Evolutionary conservation across 2,329 filamentous ascomycete species (phyloP).

Genomic region (Cucurbitaria berberidis): DNA sequence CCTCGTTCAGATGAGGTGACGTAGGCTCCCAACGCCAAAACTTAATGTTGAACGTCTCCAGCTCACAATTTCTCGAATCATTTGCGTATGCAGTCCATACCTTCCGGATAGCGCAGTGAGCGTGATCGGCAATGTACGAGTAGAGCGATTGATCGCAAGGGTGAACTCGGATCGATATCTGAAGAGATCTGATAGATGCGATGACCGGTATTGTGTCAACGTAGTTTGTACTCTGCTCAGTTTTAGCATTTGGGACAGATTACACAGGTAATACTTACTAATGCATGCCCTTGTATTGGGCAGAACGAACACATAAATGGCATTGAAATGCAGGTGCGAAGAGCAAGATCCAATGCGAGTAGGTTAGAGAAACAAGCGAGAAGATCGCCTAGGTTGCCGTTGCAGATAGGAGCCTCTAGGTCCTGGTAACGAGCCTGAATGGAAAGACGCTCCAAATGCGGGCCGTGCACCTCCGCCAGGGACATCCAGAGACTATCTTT

Average conservation of each 20-base stretch:
- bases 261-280: neutral
- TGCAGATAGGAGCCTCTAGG: neutral
- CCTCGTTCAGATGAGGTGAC: neutral
- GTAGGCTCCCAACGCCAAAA: conserved; percentile 19
- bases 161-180: neutral
- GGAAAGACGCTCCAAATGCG: conserved; percentile 2
- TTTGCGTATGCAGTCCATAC: conserved; percentile 7
- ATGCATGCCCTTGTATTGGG: neutral
- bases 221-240: neutral
- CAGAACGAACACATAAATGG: neutral
- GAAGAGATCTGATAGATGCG: neutral
- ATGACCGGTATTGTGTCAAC: conserved; percentile 6
- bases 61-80: neutral
- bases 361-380: neutral
- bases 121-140: conserved; percentile 6
- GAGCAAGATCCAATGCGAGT: neutral
- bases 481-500: neutral
- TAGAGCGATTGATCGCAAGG: neutral
- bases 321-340: neutral
- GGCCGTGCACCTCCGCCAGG: neutral
- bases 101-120: conserved; percentile 10
- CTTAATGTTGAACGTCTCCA: conserved; percentile 9
- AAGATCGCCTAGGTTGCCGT: neutral
- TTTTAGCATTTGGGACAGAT: neutral
- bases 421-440: neutral